These are phyloP conservation scores for Fusarium sp. DNA, from an alignment of 2,329 filamentous ascomycete genomes.

Conservation along the genomic window DNA sequence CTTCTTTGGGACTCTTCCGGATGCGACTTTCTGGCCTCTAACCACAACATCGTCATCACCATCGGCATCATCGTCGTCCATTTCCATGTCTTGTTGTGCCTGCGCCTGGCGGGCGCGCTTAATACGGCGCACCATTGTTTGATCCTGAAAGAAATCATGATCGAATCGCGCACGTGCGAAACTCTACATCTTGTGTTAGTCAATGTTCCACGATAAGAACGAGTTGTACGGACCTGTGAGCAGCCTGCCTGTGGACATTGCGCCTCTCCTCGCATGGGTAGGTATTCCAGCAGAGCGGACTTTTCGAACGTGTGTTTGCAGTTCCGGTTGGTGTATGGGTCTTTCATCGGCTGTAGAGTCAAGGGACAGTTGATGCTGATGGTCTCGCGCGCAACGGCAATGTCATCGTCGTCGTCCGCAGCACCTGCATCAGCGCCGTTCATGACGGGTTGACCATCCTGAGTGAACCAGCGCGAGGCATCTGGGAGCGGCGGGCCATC, in stretches of 20 bases:
- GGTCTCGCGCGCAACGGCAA: conserved; percentile 73
- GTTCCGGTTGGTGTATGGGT: conserved; percentile 74
- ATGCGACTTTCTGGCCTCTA: conserved; percentile 40
- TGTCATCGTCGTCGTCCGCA: conserved; percentile 69
- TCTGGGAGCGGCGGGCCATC: conserved; percentile 65
- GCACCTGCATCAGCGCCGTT: conserved; percentile 41
- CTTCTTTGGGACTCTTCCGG: conserved; percentile 41
- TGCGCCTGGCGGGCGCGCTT: conserved; percentile 63
- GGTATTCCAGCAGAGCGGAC: conserved; percentile 67
- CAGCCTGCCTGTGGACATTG: conserved; percentile 77
- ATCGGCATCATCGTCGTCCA: conserved; percentile 46
- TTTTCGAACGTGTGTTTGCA: conserved; percentile 82
- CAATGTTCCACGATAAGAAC: background rate
- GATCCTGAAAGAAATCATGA: conserved; percentile 67
- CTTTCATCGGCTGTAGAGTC: conserved; percentile 71
- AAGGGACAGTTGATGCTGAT: conserved; percentile 77
- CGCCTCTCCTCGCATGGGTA: conserved; percentile 58
- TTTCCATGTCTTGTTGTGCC: conserved; percentile 56
- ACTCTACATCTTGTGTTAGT: conserved; percentile 52
- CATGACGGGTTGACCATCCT: conserved; percentile 58
- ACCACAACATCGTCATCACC: conserved; percentile 45
- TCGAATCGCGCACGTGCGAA: conserved; percentile 55
- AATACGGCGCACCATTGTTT: conserved; percentile 68
- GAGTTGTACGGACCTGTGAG: conserved; percentile 58
- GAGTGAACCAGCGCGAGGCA: conserved; percentile 65